Evolutionary conservation across 2,329 filamentous ascomycete genomes (phyloP), one percentile per base, ranked within the genome.

Genomic region (Lasiodiplodia gonubiensis): DNA sequence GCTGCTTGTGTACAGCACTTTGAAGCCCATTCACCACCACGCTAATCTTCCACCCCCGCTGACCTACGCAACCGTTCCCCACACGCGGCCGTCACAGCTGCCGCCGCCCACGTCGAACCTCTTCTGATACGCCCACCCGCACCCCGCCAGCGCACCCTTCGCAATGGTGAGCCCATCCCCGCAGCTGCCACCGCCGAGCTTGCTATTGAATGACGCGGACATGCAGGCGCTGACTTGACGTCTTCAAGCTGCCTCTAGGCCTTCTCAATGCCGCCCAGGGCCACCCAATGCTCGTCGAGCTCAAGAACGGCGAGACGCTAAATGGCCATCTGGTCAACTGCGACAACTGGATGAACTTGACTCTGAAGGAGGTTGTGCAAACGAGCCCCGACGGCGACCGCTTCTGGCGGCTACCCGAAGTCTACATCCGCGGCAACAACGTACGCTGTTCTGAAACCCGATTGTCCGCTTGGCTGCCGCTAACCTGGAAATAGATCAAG

Each of bases 271-370:
- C 94, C 74, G 94, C 95, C 72, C 94, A 97, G 85, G 95, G 95
- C 86, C 93, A 97, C 79, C 94, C 95, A 4, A 98, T 97, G 91
- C 90, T 97, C 67, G 94, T 97, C 72, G 94, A 97, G 84, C 90
- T 97, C 72, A 97, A 97, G 86, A 97, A 94, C 77, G 94, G 94
- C 82, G 94, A 99, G 82, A 98, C 95, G 0, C 87, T 99, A 69
- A 99, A 98, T 82, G 95, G 95, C 70, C 93, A 97, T 77, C 85
- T 99, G 68, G 91, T 97, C 79, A 93, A 91, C 80, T 99, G 94
- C 88, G 95, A 99, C 80, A 99, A 94, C 59, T 99, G 95, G 93
- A 99, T 99, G 95, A 99, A 99, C 83, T 84, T 99, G 73, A 98
- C 94, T 2, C 83, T 99, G 72, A 97, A 95, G 80, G 95, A 98